Evolutionary conservation across 495 filamentous ascomycete genomes (phyloP).

Genomic region (Aspergillus conjunctus): DNA sequence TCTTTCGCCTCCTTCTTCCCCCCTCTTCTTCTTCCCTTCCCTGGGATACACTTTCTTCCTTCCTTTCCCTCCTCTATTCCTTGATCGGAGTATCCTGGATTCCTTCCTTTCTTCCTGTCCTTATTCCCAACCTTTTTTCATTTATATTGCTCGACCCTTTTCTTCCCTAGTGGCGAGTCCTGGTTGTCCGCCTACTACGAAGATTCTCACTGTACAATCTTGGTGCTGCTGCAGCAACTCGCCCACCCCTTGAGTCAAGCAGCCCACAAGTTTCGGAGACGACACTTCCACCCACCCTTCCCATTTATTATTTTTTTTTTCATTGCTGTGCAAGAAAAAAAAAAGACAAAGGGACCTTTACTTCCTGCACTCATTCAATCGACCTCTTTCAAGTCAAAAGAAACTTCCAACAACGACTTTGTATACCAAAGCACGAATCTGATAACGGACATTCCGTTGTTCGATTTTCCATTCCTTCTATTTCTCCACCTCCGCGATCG

Average conservation of each 20-base stretch:
- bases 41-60: constrained; percentile 33
- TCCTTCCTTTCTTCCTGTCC: constrained; percentile 38
- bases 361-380: constrained; percentile 21
- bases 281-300: constrained; percentile 14
- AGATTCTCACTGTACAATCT: constrained; percentile 25
- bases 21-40: constrained; percentile 31
- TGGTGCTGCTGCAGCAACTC: constrained; percentile 30
- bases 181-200: constrained; percentile 39
- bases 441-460: constrained; percentile 38
- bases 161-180: constrained; percentile 34
- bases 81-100: constrained; percentile 47
- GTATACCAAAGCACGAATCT: constrained; percentile 22
- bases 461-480: constrained; percentile 38
- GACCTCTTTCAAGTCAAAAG: neutral
- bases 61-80: constrained; percentile 39
- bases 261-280: constrained; percentile 20
- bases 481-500: constrained; percentile 38
- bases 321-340: constrained; percentile 34
- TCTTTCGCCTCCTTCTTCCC: constrained; percentile 19
- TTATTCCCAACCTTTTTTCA: constrained; percentile 35
- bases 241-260: constrained; percentile 28
- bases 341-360: constrained; percentile 8
- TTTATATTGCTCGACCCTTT: constrained; percentile 21
- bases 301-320: constrained; percentile 24
- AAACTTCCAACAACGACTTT: constrained; percentile 7